These are phyloP conservation scores for Metschnikowia sp. DNA, from an alignment of 805 yeast species.

Conservation along the genomic window DNA sequence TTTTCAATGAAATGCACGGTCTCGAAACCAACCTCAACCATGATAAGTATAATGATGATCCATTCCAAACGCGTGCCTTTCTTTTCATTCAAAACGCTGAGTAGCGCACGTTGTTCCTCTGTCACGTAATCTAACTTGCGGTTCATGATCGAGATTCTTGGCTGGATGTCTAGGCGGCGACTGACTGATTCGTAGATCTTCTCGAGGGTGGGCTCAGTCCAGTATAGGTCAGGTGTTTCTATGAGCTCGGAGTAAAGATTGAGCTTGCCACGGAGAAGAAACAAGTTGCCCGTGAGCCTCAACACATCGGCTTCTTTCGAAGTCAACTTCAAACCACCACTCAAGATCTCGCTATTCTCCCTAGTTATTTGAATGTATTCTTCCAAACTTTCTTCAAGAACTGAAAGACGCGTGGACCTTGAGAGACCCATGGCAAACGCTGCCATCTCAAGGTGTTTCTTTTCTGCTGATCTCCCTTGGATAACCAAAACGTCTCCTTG, in stretches of 20 bases:
- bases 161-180: conserved; percentile 66
- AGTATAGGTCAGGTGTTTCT: conserved; percentile 89
- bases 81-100: conserved; percentile 71
- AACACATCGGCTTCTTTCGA: conserved; percentile 59
- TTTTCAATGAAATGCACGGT: conserved; percentile 68
- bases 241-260: conserved; percentile 84
- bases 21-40: conserved; percentile 85
- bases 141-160: conserved; percentile 76
- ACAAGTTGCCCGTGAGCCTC: conserved; percentile 67
- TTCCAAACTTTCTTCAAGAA: conserved; percentile 72
- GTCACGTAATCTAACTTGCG: conserved; percentile 86
- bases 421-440: conserved; percentile 89
- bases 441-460: conserved; percentile 67
- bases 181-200: conserved; percentile 70
- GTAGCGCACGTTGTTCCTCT: conserved; percentile 77
- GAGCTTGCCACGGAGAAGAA: conserved; percentile 75
- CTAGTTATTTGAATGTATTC: conserved; percentile 61
- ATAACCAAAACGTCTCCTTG: conserved; percentile 70
- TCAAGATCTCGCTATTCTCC: conserved; percentile 59
- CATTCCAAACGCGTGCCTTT: conserved; percentile 78
- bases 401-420: conserved; percentile 80
- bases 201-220: conserved; percentile 89
- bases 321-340: conserved; percentile 51
- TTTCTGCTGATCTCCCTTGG: conserved; percentile 42
- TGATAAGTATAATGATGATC: conserved; percentile 79